Conservation (phyloP, 306 rosid species). For the Amphicarpaea edgeworthii region DNA sequence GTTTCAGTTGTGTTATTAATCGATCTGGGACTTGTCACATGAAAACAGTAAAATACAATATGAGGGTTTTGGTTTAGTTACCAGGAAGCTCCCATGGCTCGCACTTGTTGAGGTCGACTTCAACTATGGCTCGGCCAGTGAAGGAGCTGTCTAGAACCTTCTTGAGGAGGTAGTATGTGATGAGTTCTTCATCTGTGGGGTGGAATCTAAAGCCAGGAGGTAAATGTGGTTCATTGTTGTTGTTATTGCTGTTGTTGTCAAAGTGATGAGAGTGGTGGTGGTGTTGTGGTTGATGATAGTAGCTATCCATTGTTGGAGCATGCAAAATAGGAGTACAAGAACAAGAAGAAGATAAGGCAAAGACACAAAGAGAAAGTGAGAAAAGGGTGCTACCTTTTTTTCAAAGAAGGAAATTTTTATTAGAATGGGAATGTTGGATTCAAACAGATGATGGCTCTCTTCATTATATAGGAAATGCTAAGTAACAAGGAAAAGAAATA, state of each 20-base stretch:
- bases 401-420: background rate
- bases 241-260: conserved; percentile 46
- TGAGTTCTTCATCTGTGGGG: conserved; percentile 90
- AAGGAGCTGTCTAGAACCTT: conserved; percentile 76
- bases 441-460: conserved; percentile 9
- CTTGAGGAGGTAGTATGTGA: conserved; percentile 82
- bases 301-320: conserved; percentile 42
- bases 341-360: background rate
- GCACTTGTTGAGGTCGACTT: conserved; percentile 90
- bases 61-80: conserved; percentile 15
- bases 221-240: conserved; percentile 45
- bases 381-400: background rate
- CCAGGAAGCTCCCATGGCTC: conserved; percentile 97
- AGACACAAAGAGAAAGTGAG: background rate
- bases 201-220: conserved; percentile 95
- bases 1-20: background rate
- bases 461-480: conserved; percentile 23
- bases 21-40: background rate
- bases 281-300: background rate
- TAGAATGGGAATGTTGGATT: conserved; percentile 30
- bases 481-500: background rate
- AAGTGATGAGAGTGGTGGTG: background rate
- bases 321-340: background rate
- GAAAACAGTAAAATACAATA: background rate
- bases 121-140: conserved; percentile 80